Base-by-base conservation (phyloP, 75 land plant species). In the Isoetes taiwanensis region DNA sequence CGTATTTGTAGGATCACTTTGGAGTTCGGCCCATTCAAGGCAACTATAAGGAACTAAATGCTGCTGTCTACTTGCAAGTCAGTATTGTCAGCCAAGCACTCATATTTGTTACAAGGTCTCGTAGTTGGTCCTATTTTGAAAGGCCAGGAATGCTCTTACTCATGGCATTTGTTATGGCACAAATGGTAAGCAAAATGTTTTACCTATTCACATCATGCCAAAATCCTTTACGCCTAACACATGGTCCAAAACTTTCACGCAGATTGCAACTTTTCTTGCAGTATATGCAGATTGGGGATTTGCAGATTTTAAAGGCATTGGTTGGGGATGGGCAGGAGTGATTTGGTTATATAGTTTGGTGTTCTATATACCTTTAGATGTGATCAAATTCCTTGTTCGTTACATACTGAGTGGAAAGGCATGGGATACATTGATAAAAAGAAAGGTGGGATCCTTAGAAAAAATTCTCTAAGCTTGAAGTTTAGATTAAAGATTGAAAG, bases 271-370 rank as follows among this genome's bases (percentile, higher is more conserved):
- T 0, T 1, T 74, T 2, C 68, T 85, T 24, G 75, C 90, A 9
- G 86, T 79, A 19, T 79, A 82, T 61, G 78, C 83, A 1, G 17
- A 10, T 10, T 76, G 86, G 86, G 69, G 56, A 26, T 59, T 85
- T 41, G 82, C 86, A 2, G 58, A 66, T 50, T 73, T 85, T 16
- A 19, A 62, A 8, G 83, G 83, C 10, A 69, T 76, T 53, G 80
- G 83, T 5, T 85, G 90, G 90, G 86, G 78, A 32, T 85, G 90
- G 90, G 86, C 90, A 2, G 86, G 86, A 59, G 76, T 72, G 2
- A 82, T 85, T 30, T 85, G 90, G 90, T 43, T 85, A 5, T 85
- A 56, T 66, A 79, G 67, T 42, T 37, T 85, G 53, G 50, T 76
- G 40, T 78, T 78, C 6, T 85, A 82, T 71, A 0, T 85, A 27